Percentiles rank a stretch among this genome's conserved stretches.
Evolutionary conservation across 2,329 filamentous ascomycete genomes (phyloP).

Genomic region (Verticillium alfalfae): DNA sequence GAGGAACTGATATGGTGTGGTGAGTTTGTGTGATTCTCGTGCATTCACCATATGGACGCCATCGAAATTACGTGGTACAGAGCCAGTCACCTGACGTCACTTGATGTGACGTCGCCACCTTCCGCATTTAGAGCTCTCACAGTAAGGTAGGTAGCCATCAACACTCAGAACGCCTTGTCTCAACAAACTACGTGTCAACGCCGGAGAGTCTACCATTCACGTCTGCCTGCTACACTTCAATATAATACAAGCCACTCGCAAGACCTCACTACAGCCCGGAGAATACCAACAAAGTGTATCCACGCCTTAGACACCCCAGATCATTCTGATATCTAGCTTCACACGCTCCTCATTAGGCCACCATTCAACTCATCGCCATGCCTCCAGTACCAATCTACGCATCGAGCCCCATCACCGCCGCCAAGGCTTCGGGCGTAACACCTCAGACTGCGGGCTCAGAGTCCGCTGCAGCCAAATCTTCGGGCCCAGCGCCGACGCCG

Average conservation of each 20-base stretch:
- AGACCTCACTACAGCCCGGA: too few relatives aligned
- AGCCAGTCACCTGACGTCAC: slow-evolving; percentile 6
- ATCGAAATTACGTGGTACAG: background rate
- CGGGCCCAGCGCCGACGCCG: background rate
- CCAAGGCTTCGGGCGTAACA: slow-evolving; percentile 45
- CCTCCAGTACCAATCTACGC: slow-evolving; percentile 56
- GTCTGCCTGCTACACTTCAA: background rate
- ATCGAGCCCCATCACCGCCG: slow-evolving; percentile 51
- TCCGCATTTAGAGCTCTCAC: background rate
- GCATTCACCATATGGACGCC: too few relatives aligned
- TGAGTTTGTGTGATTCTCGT: background rate
- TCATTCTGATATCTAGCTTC: background rate
- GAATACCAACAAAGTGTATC: background rate
- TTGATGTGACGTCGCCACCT: slow-evolving; percentile 1
- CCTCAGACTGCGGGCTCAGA: slow-evolving; percentile 34
- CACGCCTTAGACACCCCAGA: background rate
- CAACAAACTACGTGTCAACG: background rate
- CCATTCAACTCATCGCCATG: slow-evolving; percentile 29
- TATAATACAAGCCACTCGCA: background rate
- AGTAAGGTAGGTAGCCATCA: too few relatives aligned
- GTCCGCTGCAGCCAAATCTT: slow-evolving; percentile 10
- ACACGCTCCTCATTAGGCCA: background rate
- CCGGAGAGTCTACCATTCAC: background rate
- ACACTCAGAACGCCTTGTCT: background rate
- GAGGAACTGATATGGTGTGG: background rate